phyloP scores from a whole-genome alignment of 2,329 filamentous ascomycete genomes.

The Aureobasidium sp. region DNA sequence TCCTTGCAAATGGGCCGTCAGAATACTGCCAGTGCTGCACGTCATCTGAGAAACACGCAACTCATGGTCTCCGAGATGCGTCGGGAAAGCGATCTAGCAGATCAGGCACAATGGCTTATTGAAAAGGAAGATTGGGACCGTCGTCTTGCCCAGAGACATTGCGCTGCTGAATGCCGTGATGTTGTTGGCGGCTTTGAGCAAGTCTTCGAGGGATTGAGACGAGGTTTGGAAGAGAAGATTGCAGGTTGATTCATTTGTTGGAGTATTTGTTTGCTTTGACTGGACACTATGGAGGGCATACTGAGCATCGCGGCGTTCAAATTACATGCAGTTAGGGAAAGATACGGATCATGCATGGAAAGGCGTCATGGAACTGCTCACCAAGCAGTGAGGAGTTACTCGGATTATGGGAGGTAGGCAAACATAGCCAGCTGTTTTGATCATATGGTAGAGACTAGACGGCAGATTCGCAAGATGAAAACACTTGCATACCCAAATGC shows the following conservation, averaged over 20 bases:
- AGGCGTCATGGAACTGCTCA: not conserved
- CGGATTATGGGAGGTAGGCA: not conserved
- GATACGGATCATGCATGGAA: slow-evolving; percentile 4
- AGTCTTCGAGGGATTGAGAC: slow-evolving; percentile 75
- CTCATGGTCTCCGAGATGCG: slow-evolving; percentile 82
- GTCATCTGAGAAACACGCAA: slow-evolving; percentile 71
- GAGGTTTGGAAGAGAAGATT: slow-evolving; percentile 13
- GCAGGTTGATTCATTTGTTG: slow-evolving; percentile 6
- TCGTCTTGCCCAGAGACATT: slow-evolving; percentile 68
- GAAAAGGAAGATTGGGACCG: slow-evolving; percentile 79
- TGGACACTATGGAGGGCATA: not conserved
- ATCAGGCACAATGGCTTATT: slow-evolving; percentile 78
- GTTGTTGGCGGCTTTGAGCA: slow-evolving; percentile 91
- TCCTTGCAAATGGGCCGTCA: slow-evolving; percentile 92
- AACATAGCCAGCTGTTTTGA: not conserved
- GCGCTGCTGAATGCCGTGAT: slow-evolving; percentile 74
- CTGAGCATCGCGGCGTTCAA: slow-evolving; percentile 11
- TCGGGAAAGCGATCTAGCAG: slow-evolving; percentile 71
- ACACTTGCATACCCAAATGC: not conserved
- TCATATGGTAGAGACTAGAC: slow-evolving; percentile 2
- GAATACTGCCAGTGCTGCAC: slow-evolving; percentile 71
- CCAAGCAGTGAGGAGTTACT: not conserved
- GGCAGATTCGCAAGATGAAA: not conserved
- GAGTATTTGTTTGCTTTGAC: not conserved
- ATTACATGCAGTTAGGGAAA: not conserved